These are phyloP conservation scores for Chrysosporium queenslandicum DNA, from an alignment of 2,329 filamentous ascomycete species.

Conservation along the genomic window DNA sequence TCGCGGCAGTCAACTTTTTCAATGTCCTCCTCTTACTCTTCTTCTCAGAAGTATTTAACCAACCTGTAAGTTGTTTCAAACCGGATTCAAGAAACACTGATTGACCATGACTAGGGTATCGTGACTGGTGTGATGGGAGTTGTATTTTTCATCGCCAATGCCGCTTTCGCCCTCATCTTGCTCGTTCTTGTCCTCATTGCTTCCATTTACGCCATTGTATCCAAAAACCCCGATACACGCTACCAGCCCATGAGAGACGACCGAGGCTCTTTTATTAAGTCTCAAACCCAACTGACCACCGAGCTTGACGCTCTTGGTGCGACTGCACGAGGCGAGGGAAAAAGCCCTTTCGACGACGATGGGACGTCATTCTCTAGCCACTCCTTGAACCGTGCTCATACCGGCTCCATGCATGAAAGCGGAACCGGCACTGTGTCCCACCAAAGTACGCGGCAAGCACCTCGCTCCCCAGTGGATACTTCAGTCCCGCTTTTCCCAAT, in stretches of 20 bases:
- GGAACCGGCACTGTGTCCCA: constrained; percentile 18
- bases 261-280: constrained; percentile 95
- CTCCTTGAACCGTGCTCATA: constrained; percentile 42
- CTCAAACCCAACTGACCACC: constrained; percentile 72
- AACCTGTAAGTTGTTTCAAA: constrained; percentile 50
- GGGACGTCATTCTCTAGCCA: constrained; percentile 53
- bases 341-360: constrained; percentile 64
- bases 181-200: constrained; percentile 72
- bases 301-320: constrained; percentile 84
- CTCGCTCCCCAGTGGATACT: constrained; percentile 41
- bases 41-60: constrained; percentile 77
- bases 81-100: background rate
- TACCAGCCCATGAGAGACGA: constrained; percentile 97
- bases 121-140: constrained; percentile 84
- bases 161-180: constrained; percentile 69
- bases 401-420: constrained; percentile 13
- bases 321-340: constrained; percentile 72
- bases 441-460: constrained; percentile 28
- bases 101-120: constrained; percentile 43
- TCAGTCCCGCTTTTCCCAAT: constrained; percentile 41
- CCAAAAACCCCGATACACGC: constrained; percentile 86
- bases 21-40: constrained; percentile 82
- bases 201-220: constrained; percentile 68
- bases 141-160: constrained; percentile 79
- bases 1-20: constrained; percentile 79